Evolutionary conservation across 305 asterid genomes (phyloP), one percentile per base, ranked within the genome.

Genomic region (Euphrasia arctica): DNA sequence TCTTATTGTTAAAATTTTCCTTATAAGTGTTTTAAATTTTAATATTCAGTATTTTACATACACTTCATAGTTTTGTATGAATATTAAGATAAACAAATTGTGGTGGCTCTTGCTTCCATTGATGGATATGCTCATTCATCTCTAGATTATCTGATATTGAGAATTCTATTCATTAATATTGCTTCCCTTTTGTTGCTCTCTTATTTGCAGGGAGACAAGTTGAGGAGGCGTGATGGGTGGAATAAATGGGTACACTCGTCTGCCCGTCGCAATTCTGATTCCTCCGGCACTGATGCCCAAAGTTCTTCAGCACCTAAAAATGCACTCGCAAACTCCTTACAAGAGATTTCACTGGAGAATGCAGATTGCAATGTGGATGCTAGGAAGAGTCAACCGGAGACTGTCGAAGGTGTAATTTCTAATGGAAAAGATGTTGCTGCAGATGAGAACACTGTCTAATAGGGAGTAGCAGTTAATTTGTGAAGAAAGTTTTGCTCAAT

Each of bases 191-290:
- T 55, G 32, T 14, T 31, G 0, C 34, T 13, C 42, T 10, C 6
- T 48, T 48, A 6, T 64, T 67, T 67, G 32, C 75, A 82, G 91
- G 95, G 82, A 52, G 89, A 84, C 77, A 84, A 78, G 77, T 58
- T 89, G 72, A 81, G 96, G 80, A 76, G 85, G 54, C 90, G 82
- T 36, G 62, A 83, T 3, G 89, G 80, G 32, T 86, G 96, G 96
- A 73, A 29, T 70, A 86, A 73, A 67, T 89, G 87, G 87, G 41
- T 76, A 32, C 71, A 31, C n/a, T 57, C 66, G 5, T 57, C 83
- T 77, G 64, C 62, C 49, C 48, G 68, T 52, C 43, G 32, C 61
- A 63, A 61, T 25, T 54, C 74, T 61, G 83, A 78, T 63, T 48
- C 45, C 2, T 60, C 78, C 49, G 74, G 67, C 59, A 64, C 72